These are phyloP conservation scores for Gastrolobium villosum DNA, from an alignment of 306 rosid genomes.

Conservation along the genomic window DNA sequence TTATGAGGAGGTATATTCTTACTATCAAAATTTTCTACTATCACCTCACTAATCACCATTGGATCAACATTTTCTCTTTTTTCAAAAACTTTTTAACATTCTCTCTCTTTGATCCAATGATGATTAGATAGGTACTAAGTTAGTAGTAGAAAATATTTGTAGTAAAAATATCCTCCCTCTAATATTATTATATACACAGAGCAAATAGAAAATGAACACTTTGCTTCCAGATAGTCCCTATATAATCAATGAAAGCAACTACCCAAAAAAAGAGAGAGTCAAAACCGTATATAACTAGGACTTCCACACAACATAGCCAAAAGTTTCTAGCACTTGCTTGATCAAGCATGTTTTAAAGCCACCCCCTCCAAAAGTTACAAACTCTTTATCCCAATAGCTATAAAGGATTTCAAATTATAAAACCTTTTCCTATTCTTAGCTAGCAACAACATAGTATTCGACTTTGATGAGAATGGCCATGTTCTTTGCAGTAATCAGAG, in stretches of 20 bases:
- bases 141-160: too few relatives aligned
- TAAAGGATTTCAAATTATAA: neutral
- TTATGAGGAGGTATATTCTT: too few relatives aligned
- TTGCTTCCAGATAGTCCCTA: neutral
- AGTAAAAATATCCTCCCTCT: too few relatives aligned
- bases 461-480: slow-evolving; percentile 30
- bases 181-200: neutral
- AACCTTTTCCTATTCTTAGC: neutral
- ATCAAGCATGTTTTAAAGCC: neutral
- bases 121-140: too few relatives aligned
- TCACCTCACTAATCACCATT: too few relatives aligned
- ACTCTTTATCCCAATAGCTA: slow-evolving; percentile 6
- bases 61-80: too few relatives aligned
- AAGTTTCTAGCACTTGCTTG: slow-evolving; percentile 33
- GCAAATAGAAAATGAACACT: slow-evolving; percentile 40
- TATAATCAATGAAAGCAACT: slow-evolving; percentile 41
- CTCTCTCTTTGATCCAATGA: too few relatives aligned
- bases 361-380: neutral
- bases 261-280: slow-evolving; percentile 27
- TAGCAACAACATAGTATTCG: neutral
- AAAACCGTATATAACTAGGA: slow-evolving; percentile 16
- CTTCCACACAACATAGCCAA: slow-evolving; percentile 33
- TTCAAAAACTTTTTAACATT: too few relatives aligned
- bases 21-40: too few relatives aligned
- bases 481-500: slow-evolving; percentile 28